phyloP scores from a whole-genome alignment of 169 alveolate genomes.

The Nephromyces sp. region DNA sequence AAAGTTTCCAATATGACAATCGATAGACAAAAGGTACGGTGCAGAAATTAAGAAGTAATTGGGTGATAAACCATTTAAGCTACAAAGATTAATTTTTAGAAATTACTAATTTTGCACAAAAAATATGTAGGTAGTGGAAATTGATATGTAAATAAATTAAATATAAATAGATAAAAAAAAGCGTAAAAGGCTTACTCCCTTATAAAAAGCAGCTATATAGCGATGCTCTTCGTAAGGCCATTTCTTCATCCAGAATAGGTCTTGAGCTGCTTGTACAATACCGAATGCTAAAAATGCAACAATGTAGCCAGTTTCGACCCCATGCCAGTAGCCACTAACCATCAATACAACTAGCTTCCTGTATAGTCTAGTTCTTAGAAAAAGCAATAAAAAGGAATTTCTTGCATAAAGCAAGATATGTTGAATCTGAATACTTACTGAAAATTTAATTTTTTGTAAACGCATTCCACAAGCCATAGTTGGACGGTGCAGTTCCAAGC shows the following conservation, averaged over 20 bases:
- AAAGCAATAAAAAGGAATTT: not conserved
- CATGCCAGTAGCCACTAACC: not conserved
- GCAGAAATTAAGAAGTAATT: no score
- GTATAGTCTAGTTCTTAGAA: not conserved
- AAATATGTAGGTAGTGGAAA: no score
- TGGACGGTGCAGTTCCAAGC: slow-evolving; percentile 1
- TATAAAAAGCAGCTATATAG: not conserved
- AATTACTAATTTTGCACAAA: no score
- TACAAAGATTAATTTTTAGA: no score
- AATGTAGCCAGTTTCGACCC: not conserved
- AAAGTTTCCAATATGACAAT: no score
- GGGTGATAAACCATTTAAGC: no score
- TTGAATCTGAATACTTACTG: not conserved
- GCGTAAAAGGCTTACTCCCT: not conserved
- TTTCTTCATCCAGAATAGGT: not conserved
- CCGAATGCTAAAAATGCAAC: not conserved
- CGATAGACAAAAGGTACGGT: no score
- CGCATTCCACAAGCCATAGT: not conserved
- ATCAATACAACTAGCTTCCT: not conserved
- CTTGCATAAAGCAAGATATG: not conserved
- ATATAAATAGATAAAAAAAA: no score
- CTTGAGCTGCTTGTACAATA: not conserved
- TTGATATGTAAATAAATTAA: no score
- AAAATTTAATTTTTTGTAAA: not conserved
- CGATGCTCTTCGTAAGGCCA: not conserved